phyloP scores from a whole-genome alignment of 2,329 filamentous ascomycete genomes.

The Blumeria hordei region DNA sequence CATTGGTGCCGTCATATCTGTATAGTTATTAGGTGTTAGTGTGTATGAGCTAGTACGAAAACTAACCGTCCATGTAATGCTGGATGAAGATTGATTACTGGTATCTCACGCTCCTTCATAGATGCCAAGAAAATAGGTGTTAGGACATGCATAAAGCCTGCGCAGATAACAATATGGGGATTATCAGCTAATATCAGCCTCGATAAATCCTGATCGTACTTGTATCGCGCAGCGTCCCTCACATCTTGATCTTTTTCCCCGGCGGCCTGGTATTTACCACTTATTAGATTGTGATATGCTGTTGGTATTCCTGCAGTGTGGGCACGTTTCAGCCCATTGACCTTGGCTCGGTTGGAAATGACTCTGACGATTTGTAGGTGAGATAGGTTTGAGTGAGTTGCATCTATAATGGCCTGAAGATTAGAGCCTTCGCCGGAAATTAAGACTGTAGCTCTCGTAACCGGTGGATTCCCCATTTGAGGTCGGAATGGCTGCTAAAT shows the following conservation, averaged over 20 bases:
- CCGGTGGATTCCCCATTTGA: constrained; percentile 2
- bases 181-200: constrained; percentile 24
- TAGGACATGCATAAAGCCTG: constrained; percentile 50
- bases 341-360: constrained; percentile 39
- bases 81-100: constrained; percentile 46
- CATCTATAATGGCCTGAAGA: constrained; percentile 37
- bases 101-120: constrained; percentile 25
- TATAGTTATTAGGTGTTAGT: neutral
- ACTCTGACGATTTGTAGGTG: constrained; percentile 28
- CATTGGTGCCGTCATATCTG: constrained; percentile 46
- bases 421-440: constrained; percentile 48
- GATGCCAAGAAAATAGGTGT: constrained; percentile 35
- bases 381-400: constrained; percentile 20
- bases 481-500: no score
- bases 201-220: constrained; percentile 43
- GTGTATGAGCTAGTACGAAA: neutral
- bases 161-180: constrained; percentile 39
- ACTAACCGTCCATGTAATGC: constrained; percentile 35
- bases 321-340: constrained; percentile 39
- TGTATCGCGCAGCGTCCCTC: constrained; percentile 25
- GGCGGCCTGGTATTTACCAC: constrained; percentile 19
- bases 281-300: constrained; percentile 39
- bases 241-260: constrained; percentile 18
- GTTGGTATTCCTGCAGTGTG: constrained; percentile 32
- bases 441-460: constrained; percentile 26